phyloP scores from a whole-genome alignment of 2,329 filamentous ascomycete genomes.

The Thelonectria blattea region DNA sequence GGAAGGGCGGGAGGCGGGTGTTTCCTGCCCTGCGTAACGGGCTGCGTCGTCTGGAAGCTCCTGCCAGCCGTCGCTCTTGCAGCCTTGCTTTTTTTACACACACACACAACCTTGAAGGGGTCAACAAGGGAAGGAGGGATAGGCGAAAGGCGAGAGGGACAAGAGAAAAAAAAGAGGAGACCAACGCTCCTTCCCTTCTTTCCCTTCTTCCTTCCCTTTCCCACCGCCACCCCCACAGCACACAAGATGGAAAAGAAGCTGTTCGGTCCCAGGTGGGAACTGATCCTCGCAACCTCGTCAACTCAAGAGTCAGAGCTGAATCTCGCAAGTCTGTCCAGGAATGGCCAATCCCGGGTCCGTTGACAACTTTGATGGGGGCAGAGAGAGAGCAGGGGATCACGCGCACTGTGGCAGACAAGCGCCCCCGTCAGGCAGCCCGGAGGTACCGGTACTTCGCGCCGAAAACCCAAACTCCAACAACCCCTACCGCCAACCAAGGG shows the following conservation, averaged over 20 bases:
- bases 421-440: not conserved
- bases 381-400: slow-evolving; percentile 19
- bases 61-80: slow-evolving; percentile 8
- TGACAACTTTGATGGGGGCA: slow-evolving; percentile 16
- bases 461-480: slow-evolving; percentile 27
- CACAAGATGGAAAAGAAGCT: not conserved
- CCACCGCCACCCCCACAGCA: slow-evolving; percentile 5
- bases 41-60: slow-evolving; percentile 18
- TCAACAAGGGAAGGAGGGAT: not conserved
- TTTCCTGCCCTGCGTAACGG: not conserved
- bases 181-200: not conserved
- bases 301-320: slow-evolving; percentile 13
- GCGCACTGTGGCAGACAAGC: slow-evolving; percentile 33
- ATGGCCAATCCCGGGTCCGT: slow-evolving; percentile 24
- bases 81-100: slow-evolving; percentile 16
- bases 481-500: not conserved
- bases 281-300: slow-evolving; percentile 7
- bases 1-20: not conserved
- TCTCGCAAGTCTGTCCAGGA: slow-evolving; percentile 32
- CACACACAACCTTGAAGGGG: not conserved
- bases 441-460: slow-evolving; percentile 34
- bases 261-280: slow-evolving; percentile 11
- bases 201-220: not conserved
- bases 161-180: slow-evolving; percentile 11
- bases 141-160: not conserved